Conservation (phyloP, 176 grass and related monocot species). For the Cocos nucifera region DNA sequence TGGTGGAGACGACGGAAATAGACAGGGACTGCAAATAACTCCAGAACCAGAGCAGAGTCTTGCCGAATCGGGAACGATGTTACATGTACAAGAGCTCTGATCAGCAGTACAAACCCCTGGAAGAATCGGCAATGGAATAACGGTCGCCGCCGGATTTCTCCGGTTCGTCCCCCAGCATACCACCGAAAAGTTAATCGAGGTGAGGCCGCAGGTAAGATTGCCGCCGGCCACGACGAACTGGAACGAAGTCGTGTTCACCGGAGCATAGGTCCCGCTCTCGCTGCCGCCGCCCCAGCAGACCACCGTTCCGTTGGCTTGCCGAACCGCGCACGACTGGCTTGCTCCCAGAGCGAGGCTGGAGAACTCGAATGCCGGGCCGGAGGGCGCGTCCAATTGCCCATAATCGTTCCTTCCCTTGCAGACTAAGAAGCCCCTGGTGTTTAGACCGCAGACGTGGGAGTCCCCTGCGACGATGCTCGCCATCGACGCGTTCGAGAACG, state of each 20-base stretch:
- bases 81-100: slow-evolving; percentile 25
- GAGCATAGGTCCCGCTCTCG: not conserved
- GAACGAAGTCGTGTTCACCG: slow-evolving; percentile 24
- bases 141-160: slow-evolving; percentile 3
- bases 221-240: slow-evolving; percentile 57
- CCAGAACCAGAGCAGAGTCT: slow-evolving; percentile 26
- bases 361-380: slow-evolving; percentile 18
- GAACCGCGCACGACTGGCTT: slow-evolving; percentile 54
- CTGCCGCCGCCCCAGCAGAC: slow-evolving; percentile 56
- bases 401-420: slow-evolving; percentile 30
- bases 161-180: slow-evolving; percentile 41
- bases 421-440: slow-evolving; percentile 14
- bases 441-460: slow-evolving; percentile 38
- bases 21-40: slow-evolving; percentile 30
- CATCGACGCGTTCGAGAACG: slow-evolving; percentile 27
- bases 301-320: slow-evolving; percentile 29
- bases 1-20: not conserved
- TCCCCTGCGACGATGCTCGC: slow-evolving; percentile 39
- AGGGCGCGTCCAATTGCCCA: not conserved
- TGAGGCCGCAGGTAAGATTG: slow-evolving; percentile 69
- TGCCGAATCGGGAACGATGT: slow-evolving; percentile 17
- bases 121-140: slow-evolving; percentile 17
- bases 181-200: slow-evolving; percentile 21
- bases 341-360: slow-evolving; percentile 50
- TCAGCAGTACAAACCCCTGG: slow-evolving; percentile 49